Evolutionary conservation across 31 red algal species (phyloP), one percentile per base, ranked within the genome.

Genomic region (Pterothamnion heteromorphum): DNA sequence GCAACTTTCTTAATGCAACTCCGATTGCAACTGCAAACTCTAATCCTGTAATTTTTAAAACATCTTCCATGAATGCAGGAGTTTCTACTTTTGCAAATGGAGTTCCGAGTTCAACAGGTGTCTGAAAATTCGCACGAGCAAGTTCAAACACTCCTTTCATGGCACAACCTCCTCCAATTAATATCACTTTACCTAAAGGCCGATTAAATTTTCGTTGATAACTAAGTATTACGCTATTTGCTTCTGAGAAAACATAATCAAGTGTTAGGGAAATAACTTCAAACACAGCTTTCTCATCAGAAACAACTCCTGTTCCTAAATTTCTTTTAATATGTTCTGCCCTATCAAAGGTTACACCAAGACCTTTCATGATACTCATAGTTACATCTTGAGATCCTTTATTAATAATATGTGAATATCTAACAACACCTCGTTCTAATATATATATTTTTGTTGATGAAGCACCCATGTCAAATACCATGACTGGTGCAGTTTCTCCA

Each of bases 21-120:
- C 72, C 72, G 23, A 76, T 76, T 32, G 72, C 72, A 76, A 76
- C 72, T 26, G 72, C 72, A 76, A 76, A 76, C 30, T 76, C 72
- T 76, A 32, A 32, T 30, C 72, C 72, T 32, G 72, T 32, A 76
- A 30, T 32, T 32, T 32, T 26, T 76, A 76, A 32, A 30, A 32
- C 30, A 32, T 76, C 30, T 76, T 76, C 72, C 72, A 76, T 30
- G 30, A 76, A 76, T 76, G 72, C 72, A 76, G 72, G 72, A 26
- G 72, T 76, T 30, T 76, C 72, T 76, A 32, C 72, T 76, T 76
- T 76, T 26, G 23, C 30, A 76, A 76, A 76, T 76, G 72, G 72
- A 32, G 23, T 32, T 30, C 26, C 72, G 72, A 76, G 23, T 30
- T 30, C 72, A 32, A 76, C 72, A 30, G 23, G 26, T 76, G 72